Evolutionary conservation across 108 stramenopile species (phyloP).

Genomic region (Cyclostephanos tholiformis): DNA sequence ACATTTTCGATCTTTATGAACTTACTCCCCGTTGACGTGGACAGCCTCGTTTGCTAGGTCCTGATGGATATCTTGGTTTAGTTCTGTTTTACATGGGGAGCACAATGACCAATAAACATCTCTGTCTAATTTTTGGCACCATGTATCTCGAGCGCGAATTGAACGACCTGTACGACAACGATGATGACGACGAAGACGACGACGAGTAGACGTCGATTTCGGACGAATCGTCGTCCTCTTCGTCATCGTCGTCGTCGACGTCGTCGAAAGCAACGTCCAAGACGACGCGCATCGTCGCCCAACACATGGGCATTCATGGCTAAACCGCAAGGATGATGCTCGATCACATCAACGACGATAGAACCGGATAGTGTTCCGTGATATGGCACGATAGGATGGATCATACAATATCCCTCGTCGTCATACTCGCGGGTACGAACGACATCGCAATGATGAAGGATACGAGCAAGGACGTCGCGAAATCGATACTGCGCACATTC

Average conservation of each 20-base stretch:
- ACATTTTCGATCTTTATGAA: too few species aligned
- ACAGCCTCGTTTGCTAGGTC: too few species aligned
- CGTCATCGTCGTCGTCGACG: not conserved
- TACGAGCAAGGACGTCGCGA: not conserved
- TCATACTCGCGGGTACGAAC: slow-evolving; percentile 72
- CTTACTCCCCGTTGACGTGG: too few species aligned
- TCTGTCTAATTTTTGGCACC: too few species aligned
- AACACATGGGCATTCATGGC: slow-evolving; percentile 63
- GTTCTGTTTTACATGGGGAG: too few species aligned
- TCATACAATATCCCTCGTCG: slow-evolving; percentile 53
- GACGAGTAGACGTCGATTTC: too few species aligned
- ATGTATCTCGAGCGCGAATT: slow-evolving; percentile 61
- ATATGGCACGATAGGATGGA: slow-evolving; percentile 41
- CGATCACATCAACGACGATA: slow-evolving; percentile 44
- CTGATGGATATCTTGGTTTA: too few species aligned
- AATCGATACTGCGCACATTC: slow-evolving; percentile 33
- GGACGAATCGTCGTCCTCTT: too few species aligned
- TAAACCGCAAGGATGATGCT: slow-evolving; percentile 65
- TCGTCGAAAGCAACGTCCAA: not conserved
- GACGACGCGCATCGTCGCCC: slow-evolving; percentile 30
- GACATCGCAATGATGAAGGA: slow-evolving; percentile 56
- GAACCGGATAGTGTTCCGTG: slow-evolving; percentile 36
- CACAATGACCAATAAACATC: too few species aligned
- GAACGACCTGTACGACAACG: not conserved
- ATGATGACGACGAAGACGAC: too few species aligned